Conservation (phyloP, 768 basidiomycete genomes). For the Sarcodon aspratus region DNA sequence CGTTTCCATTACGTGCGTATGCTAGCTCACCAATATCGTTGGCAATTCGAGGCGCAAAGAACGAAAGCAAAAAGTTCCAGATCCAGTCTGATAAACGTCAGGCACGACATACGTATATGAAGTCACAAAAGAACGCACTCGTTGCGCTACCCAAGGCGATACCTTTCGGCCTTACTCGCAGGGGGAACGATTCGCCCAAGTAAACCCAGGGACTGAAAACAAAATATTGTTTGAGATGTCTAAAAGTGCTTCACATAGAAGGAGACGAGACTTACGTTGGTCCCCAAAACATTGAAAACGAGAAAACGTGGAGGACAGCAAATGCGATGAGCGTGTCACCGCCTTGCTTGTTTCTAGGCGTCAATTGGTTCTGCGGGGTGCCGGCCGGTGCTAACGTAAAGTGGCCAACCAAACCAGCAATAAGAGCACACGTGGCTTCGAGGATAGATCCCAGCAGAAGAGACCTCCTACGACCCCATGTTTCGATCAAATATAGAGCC, state of each 20-base stretch:
- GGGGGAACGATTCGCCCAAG: constrained; percentile 72
- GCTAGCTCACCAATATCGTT: constrained; percentile 33
- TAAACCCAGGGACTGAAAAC: constrained; percentile 38
- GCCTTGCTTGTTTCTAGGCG: constrained; percentile 44
- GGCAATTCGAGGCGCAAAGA: constrained; percentile 63
- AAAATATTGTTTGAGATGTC: not conserved
- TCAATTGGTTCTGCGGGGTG: constrained; percentile 36
- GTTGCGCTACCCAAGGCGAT: constrained; percentile 66
- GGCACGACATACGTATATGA: not conserved
- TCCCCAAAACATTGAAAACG: constrained; percentile 68
- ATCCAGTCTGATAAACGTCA: constrained; percentile 35
- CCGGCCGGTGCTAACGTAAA: constrained; percentile 44
- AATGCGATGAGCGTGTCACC: constrained; percentile 65
- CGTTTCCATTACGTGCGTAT: too few species aligned
- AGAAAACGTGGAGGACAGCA: constrained; percentile 66
- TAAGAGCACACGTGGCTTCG: constrained; percentile 50
- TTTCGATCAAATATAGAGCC: constrained; percentile 59
- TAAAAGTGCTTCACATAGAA: not conserved
- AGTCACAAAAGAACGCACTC: constrained; percentile 21
- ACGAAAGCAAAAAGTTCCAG: constrained; percentile 68
- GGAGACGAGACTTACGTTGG: constrained; percentile 39
- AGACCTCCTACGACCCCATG: constrained; percentile 64
- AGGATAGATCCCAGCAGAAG: constrained; percentile 52
- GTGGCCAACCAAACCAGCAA: constrained; percentile 66
- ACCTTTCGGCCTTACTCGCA: constrained; percentile 66